These are phyloP conservation scores for Hypsizygus ulmarius DNA, from an alignment of 1,284 basidiomycete genomes.

Conservation along the genomic window DNA sequence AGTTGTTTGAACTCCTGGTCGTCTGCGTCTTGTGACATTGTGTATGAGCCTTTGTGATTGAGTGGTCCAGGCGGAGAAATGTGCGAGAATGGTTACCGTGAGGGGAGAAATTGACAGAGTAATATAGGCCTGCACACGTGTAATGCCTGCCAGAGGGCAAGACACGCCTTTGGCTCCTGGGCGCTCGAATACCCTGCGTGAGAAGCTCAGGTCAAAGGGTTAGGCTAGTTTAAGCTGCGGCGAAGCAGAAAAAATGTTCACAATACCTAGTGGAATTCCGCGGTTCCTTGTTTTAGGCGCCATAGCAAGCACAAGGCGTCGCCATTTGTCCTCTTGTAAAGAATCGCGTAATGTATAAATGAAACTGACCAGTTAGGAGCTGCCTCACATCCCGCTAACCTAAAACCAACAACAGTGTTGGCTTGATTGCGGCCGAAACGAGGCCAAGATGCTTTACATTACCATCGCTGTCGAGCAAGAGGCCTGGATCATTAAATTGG, in stretches of 20 bases:
- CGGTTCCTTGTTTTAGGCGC: too few species aligned
- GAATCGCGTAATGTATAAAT: too few species aligned
- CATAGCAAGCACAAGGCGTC: too few species aligned
- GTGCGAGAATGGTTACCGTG: background rate
- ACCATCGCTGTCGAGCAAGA: too few species aligned
- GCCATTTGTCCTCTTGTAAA: too few species aligned
- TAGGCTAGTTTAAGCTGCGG: background rate
- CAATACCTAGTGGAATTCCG: too few species aligned
- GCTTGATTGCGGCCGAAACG: too few species aligned
- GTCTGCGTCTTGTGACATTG: constrained; percentile 7
- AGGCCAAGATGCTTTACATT: too few species aligned
- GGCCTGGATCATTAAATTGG: background rate
- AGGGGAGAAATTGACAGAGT: background rate
- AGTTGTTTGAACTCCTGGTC: constrained; percentile 21
- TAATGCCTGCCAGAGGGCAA: background rate
- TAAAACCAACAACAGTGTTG: too few species aligned
- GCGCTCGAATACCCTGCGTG: background rate
- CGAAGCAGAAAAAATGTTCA: background rate
- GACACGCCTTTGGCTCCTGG: background rate
- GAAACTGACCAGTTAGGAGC: too few species aligned
- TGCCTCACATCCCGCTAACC: too few species aligned
- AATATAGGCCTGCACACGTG: constrained; percentile 1
- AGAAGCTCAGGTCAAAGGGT: constrained; percentile 1
- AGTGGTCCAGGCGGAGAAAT: background rate
- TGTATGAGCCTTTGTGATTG: too few species aligned